Evolutionary conservation across 371 early-diverging fungal genomes (phyloP).

Genomic region (Mucor circinelloides): DNA sequence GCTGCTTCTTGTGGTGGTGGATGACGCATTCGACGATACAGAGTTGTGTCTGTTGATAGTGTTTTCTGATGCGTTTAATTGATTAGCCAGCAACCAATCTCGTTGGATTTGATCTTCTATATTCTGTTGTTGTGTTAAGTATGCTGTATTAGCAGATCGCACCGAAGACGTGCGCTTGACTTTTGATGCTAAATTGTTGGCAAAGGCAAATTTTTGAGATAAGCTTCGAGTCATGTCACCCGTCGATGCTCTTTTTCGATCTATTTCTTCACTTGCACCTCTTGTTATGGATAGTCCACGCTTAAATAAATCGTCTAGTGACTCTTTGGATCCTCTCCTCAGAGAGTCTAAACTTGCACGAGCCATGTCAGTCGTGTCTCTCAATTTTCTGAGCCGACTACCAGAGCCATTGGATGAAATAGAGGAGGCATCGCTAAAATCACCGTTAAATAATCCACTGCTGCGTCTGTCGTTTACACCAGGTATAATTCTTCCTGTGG

Average conservation of each 20-base stretch:
- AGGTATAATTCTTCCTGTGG: constrained; percentile 35
- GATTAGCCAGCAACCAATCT: constrained; percentile 33
- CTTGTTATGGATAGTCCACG: constrained; percentile 24
- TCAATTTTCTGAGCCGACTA: constrained; percentile 39
- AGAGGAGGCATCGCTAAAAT: constrained; percentile 49
- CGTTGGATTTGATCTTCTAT: constrained; percentile 26
- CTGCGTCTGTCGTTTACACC: constrained; percentile 41
- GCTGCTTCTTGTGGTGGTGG: constrained; percentile 17
- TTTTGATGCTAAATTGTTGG: constrained; percentile 21
- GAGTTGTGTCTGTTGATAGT: constrained; percentile 9
- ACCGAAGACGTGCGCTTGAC: constrained; percentile 29
- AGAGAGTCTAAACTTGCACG: constrained; percentile 46
- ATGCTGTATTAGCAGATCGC: constrained; percentile 10
- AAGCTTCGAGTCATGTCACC: constrained; percentile 36
- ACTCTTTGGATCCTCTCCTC: constrained; percentile 43
- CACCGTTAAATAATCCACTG: constrained; percentile 30
- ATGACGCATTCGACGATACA: constrained; percentile 8
- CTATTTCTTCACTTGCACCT: constrained; percentile 17
- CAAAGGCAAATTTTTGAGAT: constrained; percentile 37
- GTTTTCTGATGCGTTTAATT: constrained; percentile 17
- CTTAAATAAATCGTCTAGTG: constrained; percentile 46
- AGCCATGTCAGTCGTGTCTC: constrained; percentile 48
- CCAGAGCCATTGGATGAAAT: constrained; percentile 39
- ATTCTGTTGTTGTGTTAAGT: background rate
- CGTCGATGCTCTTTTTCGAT: constrained; percentile 40